Evolutionary conservation across 2,329 filamentous ascomycete species (phyloP), one percentile per base, ranked within the genome.

Genomic region (Stemphylium vesicarium): DNA sequence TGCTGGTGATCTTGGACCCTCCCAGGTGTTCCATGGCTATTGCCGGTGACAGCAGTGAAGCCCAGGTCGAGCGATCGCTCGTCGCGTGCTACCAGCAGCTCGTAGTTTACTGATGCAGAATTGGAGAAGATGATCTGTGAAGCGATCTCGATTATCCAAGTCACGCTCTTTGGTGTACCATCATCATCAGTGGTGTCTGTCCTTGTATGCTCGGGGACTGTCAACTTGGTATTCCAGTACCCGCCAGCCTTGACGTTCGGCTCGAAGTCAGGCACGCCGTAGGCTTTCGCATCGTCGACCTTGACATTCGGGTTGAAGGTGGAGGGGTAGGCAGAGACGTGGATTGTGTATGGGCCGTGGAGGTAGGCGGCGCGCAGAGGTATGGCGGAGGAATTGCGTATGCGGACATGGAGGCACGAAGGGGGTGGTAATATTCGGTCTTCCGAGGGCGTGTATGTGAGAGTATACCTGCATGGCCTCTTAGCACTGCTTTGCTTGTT

Each of bases 201-300:
- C 42, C 91, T 84, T 56, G 95, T 88, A 59, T 88, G 81, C 50
- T 94, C 88, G 0, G 94, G 94, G 0, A 99, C 88, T 4, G 86
- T 82, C 60, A 99, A 83, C 69, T 88, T 86, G 53, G 91, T 90
- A 66, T 87, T 85, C 90, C 93, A 99, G 40, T 84, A 87, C 6
- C 92, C 93, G 26, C 93, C 95, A 8, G 95, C 93, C 80, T 98
- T 98, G 71, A 99, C 84, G 80, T 96, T 94, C 41, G 95, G 94
- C 77, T 99, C 95, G 70, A 95, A 99, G 67, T 96, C 90, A 13
- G 95, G 95, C 1, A 89, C 84, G 41, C 91, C 91, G 78, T 92
- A 88, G 47, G 82, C 81, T 47, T 87, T 84, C 1, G 88, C 84
- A 46, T 88, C 82, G 53, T 88, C 85, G 65, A 90, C 88, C 72